Evolutionary conservation across 2,329 filamentous ascomycete species (phyloP).

Genomic region (Sclerotiophoma versabilis): DNA sequence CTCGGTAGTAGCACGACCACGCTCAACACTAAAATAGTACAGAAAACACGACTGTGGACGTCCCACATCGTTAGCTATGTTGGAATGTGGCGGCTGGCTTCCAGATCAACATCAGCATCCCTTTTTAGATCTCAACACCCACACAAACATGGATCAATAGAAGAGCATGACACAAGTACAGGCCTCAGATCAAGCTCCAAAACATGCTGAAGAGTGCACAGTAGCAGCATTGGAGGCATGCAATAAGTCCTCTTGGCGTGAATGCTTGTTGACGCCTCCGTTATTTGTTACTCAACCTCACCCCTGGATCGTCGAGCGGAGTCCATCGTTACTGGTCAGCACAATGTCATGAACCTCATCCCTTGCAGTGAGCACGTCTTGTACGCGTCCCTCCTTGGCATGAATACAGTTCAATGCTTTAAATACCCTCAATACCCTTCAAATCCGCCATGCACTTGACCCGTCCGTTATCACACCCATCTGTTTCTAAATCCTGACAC

Average conservation of each 20-base stretch:
- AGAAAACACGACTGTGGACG: no score
- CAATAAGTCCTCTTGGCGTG: neutral
- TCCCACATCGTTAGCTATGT: neutral
- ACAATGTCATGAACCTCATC: neutral
- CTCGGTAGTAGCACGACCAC: neutral
- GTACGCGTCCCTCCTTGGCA: neutral
- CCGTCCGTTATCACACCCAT: neutral
- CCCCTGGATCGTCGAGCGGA: neutral
- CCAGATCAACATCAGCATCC: neutral
- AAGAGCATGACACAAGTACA: neutral
- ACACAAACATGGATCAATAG: neutral
- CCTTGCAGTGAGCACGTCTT: slow-evolving; percentile 8
- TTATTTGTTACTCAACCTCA: no score
- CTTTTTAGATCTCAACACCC: neutral
- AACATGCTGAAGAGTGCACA: no score
- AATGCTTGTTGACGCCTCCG: no score
- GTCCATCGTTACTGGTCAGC: neutral
- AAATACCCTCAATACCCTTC: neutral
- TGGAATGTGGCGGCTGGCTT: neutral
- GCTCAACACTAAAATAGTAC: no score
- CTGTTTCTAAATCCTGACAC: neutral
- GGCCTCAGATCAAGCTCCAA: neutral
- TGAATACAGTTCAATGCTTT: neutral
- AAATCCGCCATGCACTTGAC: neutral
- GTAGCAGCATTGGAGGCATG: neutral